Base-by-base conservation (phyloP, 495 filamentous ascomycete species). In the Daldinia childiae region DNA sequence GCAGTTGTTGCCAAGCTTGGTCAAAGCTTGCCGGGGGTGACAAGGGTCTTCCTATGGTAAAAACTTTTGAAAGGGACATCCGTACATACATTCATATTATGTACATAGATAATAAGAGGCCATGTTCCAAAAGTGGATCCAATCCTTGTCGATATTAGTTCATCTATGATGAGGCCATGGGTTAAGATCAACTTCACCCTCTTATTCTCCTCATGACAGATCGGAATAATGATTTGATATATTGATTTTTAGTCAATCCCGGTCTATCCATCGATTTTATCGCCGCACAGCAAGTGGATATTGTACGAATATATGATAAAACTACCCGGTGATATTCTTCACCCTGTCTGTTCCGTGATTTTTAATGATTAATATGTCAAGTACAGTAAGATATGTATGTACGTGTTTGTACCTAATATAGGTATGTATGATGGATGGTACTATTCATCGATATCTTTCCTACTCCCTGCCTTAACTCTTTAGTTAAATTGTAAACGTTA, bases 371-470 rank as follows among this genome's bases (percentile, higher is more conserved):
- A 8, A 58, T 32, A 17, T 62, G 51, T 39, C 36, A 27, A 56
- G 32, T 71, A 71, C 69, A 73, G 73, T 74, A 77, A 73, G 51
- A 36, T 38, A 32, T 24, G 24, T 41, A 55, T 39, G 6, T 39
- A n/a, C 58, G 41, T 68, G 51, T 19, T 17, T 45, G 8, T 45
- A 17, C 43, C 43, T 24, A 48, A 36, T 36, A 1, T 36, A 36
- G 34, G 3, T 39, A 30, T 54, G 21, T 34, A 15, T 68, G 58
- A 62, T 52, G 12, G 43, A 56, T 66, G n/a, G 41, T 4, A 38
- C 12, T 59, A 59, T 59, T 17, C 32, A 45, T 15, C 7, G 30
- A 26, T 14, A 12, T 11, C 21, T 6, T 45, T 30, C 24, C 38
- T 39, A 8, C 52, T 17, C 24, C 30, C 41, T 21, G 2, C 6